Evolutionary conservation across 768 basidiomycete species (phyloP).

Genomic region (Suillus occidentalis): DNA sequence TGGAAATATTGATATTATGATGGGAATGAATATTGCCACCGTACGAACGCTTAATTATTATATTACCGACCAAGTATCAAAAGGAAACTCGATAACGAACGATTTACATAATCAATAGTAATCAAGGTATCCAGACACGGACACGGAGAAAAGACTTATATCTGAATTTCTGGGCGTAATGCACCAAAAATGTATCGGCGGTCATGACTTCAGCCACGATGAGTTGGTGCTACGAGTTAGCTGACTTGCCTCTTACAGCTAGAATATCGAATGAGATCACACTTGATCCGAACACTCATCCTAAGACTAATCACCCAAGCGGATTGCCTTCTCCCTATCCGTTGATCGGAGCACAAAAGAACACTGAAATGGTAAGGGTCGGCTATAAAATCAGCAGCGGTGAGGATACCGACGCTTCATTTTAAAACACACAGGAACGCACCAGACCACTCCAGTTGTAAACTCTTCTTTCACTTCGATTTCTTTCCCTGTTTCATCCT

Average conservation of each 20-base stretch:
- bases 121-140: too few relatives aligned
- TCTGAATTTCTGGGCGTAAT: too few relatives aligned
- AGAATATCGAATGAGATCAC: background rate
- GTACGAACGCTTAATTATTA: background rate
- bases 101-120: background rate
- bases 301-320: conserved; percentile 11
- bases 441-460: conserved; percentile 33
- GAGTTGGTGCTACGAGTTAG: background rate
- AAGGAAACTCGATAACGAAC: background rate
- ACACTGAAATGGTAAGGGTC: conserved; percentile 31
- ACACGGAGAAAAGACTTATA: too few relatives aligned
- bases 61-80: background rate
- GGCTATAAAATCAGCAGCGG: conserved; percentile 19
- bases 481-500: conserved; percentile 22
- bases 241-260: background rate
- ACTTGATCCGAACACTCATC: background rate
- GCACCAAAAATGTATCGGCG: too few relatives aligned
- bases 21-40: background rate
- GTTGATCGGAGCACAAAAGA: conserved; percentile 30
- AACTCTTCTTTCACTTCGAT: conserved; percentile 29
- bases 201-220: too few relatives aligned
- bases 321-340: conserved; percentile 20
- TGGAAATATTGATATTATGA: background rate
- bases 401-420: conserved; percentile 1
- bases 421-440: conserved; percentile 13